Evolutionary conservation across 495 filamentous ascomycete species (phyloP), one percentile per base, ranked within the genome.

Genomic region (Bathelium albidoporum): DNA sequence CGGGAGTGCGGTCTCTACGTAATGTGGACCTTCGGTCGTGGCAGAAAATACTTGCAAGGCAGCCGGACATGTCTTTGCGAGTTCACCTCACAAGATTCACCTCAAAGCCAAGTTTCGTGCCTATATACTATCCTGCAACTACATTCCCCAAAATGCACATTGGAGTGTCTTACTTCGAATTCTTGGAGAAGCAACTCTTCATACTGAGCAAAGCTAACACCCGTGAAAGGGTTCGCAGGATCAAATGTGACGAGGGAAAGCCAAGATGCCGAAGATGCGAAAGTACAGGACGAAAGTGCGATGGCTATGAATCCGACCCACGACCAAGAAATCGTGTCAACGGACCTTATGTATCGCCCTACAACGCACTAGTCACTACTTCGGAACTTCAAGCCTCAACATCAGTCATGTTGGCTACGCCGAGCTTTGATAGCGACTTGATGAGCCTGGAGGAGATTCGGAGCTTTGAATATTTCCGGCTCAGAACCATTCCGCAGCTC

Each of bases 401-500:
- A 20, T 55, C 24, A 10, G 2, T 26, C 29, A 20, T 7, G 16
- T 16, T 55, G 24, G 49, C 49, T 29, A 55, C n/a, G 1, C 24
- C 49, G 5, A 55, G 24, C 24, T 11, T 24, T 24, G 24, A 29
- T 3, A 20, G 24, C n/a, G 16, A 10, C 24, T 7, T 29, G 9
- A 26, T 29, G 49, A 29, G 24, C 49, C 24, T 29, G 49, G 49
- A 55, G 2, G 49, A 55, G 49, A 55, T 16, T 26, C 49, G 49
- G 9, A 55, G 49, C 14, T 43, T 64, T 39, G 31, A 41, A 16
- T 64, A 39, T 45, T 64, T 58, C 32, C 49, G 18, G 2, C 24
- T 59, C 22, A 64, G 28, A 14, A 64, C 62, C 1, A 43, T 39
- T 41, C 68, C 68, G 2, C 68, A 69, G 55, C 62, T 69, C 59